phyloP scores from a whole-genome alignment of 352 stramenopile genomes.

The Globisporangium rhizosaccharum region DNA sequence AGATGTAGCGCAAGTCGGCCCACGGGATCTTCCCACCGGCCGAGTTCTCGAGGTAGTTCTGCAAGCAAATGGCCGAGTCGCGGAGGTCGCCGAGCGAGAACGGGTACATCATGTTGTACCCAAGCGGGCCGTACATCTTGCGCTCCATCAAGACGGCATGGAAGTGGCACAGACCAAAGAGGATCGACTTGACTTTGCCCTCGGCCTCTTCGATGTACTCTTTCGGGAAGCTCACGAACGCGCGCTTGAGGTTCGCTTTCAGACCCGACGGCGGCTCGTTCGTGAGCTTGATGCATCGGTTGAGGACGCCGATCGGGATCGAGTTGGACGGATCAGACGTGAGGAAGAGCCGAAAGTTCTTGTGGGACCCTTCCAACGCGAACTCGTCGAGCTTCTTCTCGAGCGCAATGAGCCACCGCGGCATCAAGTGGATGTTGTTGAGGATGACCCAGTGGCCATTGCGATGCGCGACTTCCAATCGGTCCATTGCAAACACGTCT shows the following conservation, averaged over 20 bases:
- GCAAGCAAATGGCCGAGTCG: conserved; percentile 92
- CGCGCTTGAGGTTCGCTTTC: conserved; percentile 95
- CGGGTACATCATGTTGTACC: conserved; percentile 99
- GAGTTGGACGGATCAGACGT: conserved; percentile 91
- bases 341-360: conserved; percentile 94
- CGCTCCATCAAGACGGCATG: conserved; percentile 96
- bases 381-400: conserved; percentile 98
- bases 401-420: conserved; percentile 92
- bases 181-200: conserved; percentile 94
- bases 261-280: conserved; percentile 94
- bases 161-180: conserved; percentile 97
- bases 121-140: conserved; percentile 96
- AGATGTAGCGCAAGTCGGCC: conserved; percentile 96
- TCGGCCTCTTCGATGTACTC: conserved; percentile 96
- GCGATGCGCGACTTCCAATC: conserved; percentile 91
- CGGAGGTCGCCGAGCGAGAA: conserved; percentile 95
- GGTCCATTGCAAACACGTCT: conserved; percentile 94
- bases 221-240: conserved; percentile 94
- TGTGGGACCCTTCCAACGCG: conserved; percentile 88
- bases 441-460: conserved; percentile 98
- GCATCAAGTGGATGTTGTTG: conserved; percentile 98
- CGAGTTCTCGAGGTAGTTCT: conserved; percentile 97
- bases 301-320: conserved; percentile 95
- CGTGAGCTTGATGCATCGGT: conserved; percentile 96
- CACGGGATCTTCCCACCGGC: conserved; percentile 94